Evolutionary conservation across 208 protist genomes (phyloP).

Genomic region (Borovskyia barvae): DNA sequence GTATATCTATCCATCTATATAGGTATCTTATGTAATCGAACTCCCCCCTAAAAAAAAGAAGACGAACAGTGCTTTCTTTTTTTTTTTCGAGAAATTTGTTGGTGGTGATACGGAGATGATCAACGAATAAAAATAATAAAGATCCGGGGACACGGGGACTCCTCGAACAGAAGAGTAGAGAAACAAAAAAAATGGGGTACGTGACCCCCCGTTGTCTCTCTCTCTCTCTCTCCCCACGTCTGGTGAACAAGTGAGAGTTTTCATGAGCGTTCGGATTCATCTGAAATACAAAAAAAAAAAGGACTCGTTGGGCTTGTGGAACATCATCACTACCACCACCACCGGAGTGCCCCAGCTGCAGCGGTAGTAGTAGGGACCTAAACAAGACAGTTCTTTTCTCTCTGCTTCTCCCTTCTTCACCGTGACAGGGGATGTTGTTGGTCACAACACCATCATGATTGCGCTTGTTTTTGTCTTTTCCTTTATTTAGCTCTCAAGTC

Average conservation of each 20-base stretch:
- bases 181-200: conserved; percentile 74
- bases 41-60: no score
- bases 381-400: neutral
- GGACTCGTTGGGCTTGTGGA: neutral
- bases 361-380: no score
- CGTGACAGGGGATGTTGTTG: no score
- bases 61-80: neutral
- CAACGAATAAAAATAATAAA: conserved; percentile 54
- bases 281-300: neutral
- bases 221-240: neutral
- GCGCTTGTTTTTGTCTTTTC: neutral
- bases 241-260: neutral
- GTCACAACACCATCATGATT: no score
- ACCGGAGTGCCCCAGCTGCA: no score
- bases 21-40: no score
- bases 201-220: conserved; percentile 25
- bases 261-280: neutral
- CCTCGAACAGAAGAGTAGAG: conserved; percentile 33
- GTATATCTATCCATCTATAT: no score
- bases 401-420: neutral
- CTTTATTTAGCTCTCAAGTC: neutral
- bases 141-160: conserved; percentile 28
- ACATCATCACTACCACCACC: conserved; percentile 1
- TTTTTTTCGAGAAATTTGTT: neutral
- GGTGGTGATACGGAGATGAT: neutral